Percentiles rank a stretch among this genome's conserved stretches.
Evolutionary conservation across 2,329 filamentous ascomycete species (phyloP).

Genomic region (Parastagonospora nodorum): DNA sequence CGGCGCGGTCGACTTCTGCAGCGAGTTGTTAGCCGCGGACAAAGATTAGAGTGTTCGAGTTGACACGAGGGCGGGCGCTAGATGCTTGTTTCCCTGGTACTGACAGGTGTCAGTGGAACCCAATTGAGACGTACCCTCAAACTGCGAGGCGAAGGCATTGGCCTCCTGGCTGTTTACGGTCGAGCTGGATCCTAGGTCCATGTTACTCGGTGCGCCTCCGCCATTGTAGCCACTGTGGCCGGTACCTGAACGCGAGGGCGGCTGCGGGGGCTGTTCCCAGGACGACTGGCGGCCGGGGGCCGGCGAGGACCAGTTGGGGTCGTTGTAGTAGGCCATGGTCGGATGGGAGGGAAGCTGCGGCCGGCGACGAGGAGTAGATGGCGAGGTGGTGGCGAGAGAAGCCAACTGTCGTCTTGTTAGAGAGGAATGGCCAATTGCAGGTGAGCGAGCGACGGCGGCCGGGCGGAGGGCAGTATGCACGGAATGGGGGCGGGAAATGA

Average conservation of each 20-base stretch:
- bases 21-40: slow-evolving; percentile 13
- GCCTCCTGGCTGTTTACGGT: slow-evolving; percentile 70
- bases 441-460: slow-evolving; percentile 15
- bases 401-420: slow-evolving; percentile 13
- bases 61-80: too few relatives aligned
- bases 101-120: not conserved
- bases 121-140: slow-evolving; percentile 73
- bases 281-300: slow-evolving; percentile 67
- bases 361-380: slow-evolving; percentile 1
- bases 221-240: slow-evolving; percentile 17
- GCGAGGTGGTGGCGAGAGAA: slow-evolving; percentile 10
- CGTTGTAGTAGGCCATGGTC: slow-evolving; percentile 72
- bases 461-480: slow-evolving; percentile 22
- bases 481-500: slow-evolving; percentile 35
- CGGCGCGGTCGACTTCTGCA: slow-evolving; percentile 90
- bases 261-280: slow-evolving; percentile 74
- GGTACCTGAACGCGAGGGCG: slow-evolving; percentile 74
- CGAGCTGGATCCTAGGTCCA: slow-evolving; percentile 70
- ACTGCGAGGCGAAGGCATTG: slow-evolving; percentile 80
- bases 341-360: slow-evolving; percentile 9
- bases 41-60: not conserved
- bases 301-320: slow-evolving; percentile 64
- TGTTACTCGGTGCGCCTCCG: slow-evolving; percentile 35
- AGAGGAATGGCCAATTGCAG: slow-evolving; percentile 14
- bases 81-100: not conserved